Percentiles rank a stretch among this genome's conserved stretches.
Evolutionary conservation across 345 rosid genomes (phyloP).

Genomic region (Acer negundo): DNA sequence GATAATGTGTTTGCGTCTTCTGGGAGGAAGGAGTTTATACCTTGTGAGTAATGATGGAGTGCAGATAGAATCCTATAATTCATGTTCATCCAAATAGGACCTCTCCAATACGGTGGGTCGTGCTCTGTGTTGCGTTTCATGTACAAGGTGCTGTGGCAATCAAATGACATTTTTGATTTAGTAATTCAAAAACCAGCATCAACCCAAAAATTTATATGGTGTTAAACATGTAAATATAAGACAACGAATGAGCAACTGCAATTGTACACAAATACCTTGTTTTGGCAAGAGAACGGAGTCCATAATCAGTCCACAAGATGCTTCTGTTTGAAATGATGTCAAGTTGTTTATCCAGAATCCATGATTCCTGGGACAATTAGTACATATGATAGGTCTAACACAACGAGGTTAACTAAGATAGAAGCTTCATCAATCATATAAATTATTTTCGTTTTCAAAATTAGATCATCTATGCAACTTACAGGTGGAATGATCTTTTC

Average conservation of each 20-base stretch:
- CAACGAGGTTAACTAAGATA: background rate
- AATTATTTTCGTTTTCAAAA: background rate
- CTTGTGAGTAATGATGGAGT: conserved; percentile 73
- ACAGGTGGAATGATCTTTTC: conserved; percentile 80
- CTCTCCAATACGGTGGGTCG: conserved; percentile 97
- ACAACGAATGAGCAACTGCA: background rate
- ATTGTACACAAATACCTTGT: conserved; percentile 51
- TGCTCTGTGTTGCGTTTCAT: conserved; percentile 91
- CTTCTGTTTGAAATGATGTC: conserved; percentile 76
- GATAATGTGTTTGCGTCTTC: background rate
- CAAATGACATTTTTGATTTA: conserved; percentile 8
- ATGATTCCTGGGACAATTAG: conserved; percentile 53
- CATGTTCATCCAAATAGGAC: conserved; percentile 93
- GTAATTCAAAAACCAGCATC: background rate
- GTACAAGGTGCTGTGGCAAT: conserved; percentile 64
- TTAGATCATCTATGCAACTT: conserved; percentile 37
- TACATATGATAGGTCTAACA: background rate
- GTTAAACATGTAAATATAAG: background rate
- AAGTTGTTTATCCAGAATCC: conserved; percentile 83
- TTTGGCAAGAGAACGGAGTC: conserved; percentile 92
- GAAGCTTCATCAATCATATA: background rate
- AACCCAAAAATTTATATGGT: background rate
- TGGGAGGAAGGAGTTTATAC: conserved; percentile 30
- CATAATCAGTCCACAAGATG: conserved; percentile 78
- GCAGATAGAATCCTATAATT: conserved; percentile 90